Evolutionary conservation across 2,329 filamentous ascomycete species (phyloP), one percentile per base, ranked within the genome.

Genomic region (Coniochaeta prunicola): DNA sequence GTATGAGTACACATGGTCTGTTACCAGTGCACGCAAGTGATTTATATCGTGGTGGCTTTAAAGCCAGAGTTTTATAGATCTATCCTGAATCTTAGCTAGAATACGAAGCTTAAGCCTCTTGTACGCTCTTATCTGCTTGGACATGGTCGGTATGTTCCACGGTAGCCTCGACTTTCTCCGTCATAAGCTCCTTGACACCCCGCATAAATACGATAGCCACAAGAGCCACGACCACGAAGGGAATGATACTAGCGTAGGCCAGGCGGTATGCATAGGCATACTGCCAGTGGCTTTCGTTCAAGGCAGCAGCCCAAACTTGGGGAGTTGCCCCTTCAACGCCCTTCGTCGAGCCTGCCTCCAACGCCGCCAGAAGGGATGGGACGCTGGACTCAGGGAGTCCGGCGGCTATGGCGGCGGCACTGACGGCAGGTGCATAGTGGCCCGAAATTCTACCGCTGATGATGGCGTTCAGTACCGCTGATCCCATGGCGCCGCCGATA

Each of bases 401-500:
- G 2, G 78, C 76, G 0, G 61, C 62, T 0, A 72, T 63, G 0
- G 78, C 79, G 0, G 78, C 79, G 0, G 58, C 63, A 0, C 71
- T 66, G 1, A 82, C 74, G 5, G 71, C 68, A 0, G 70, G 59
- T 0, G 69, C 73, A 59, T 78, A 80, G 54, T 74, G 70, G 5
- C 69, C 67, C 1, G 64, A 62, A 5, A 81, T 60, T 19, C 75
- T 75, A n/a, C 75, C 74, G 62, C 80, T 79, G 63, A 80, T 77
- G 59, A 82, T 80, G 17, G 78, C 77, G 62, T 80, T 72, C 1
- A 82, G 69, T 3, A 81, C 78, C 1, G 79, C 79, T 1, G 77
- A 80, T 0, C 79, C 80, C 57, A 81, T 81, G 0, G 79, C 79
- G 19, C 79, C 79, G 24, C 80, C 80, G 17, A 82, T 76, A 31